These are phyloP conservation scores for Coprinopsis cinerea DNA, from an alignment of 768 basidiomycete genomes.

Conservation along the genomic window DNA sequence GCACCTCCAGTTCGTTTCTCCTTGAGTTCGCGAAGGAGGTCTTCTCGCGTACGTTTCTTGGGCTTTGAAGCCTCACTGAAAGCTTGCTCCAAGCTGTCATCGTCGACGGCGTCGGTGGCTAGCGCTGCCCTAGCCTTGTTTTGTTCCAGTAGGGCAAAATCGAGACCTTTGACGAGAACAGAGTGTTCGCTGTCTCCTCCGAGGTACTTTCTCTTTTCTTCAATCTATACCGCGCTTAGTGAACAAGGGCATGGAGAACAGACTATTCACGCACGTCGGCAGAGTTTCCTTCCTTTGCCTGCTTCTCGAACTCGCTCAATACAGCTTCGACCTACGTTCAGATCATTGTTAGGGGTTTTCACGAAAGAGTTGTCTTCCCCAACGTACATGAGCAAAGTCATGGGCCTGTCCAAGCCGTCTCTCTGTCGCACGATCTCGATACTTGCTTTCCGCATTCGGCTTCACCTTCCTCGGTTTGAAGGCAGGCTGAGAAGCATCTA, in stretches of 20 bases:
- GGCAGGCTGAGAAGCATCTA: slow-evolving; percentile 48
- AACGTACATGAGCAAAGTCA: slow-evolving; percentile 74
- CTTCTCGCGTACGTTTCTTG: slow-evolving; percentile 74
- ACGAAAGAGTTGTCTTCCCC: slow-evolving; percentile 6
- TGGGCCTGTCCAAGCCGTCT: slow-evolving; percentile 58
- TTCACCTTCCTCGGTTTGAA: slow-evolving; percentile 84
- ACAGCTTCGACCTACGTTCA: slow-evolving; percentile 64
- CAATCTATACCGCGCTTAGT: slow-evolving; percentile 42
- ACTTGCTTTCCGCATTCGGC: slow-evolving; percentile 36
- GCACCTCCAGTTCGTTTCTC: slow-evolving; percentile 40
- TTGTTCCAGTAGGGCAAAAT: slow-evolving; percentile 80
- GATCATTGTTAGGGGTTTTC: background rate
- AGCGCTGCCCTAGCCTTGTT: slow-evolving; percentile 59
- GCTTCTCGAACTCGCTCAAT: slow-evolving; percentile 74
- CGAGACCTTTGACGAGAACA: slow-evolving; percentile 85
- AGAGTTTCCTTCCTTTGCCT: slow-evolving; percentile 50
- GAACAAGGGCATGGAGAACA: background rate
- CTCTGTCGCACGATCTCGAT: slow-evolving; percentile 75
- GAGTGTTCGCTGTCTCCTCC: slow-evolving; percentile 85
- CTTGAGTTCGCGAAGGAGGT: slow-evolving; percentile 70
- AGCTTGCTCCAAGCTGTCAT: slow-evolving; percentile 76
- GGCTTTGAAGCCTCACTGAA: slow-evolving; percentile 44
- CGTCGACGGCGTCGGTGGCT: slow-evolving; percentile 53
- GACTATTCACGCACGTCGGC: slow-evolving; percentile 40
- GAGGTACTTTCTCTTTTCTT: slow-evolving; percentile 68